Percentiles rank a stretch among this genome's conserved stretches.
phyloP scores from a whole-genome alignment of 768 basidiomycete genomes.

The Termitomyces sp. region DNA sequence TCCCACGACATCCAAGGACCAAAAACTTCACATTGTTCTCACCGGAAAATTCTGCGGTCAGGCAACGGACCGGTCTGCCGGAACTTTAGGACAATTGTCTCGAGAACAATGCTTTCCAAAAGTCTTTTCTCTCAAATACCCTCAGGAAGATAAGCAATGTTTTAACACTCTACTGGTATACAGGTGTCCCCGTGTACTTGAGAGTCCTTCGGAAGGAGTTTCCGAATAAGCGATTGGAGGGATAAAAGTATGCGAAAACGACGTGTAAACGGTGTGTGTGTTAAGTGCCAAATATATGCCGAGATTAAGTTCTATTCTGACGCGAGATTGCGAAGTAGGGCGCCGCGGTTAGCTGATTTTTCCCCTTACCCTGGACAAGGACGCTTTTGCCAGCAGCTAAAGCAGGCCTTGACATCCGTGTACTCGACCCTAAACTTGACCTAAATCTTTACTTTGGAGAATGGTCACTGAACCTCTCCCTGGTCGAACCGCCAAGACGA shows the following conservation, averaged over 20 bases:
- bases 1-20: neutral
- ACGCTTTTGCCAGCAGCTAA: neutral
- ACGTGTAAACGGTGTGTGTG: neutral
- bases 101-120: too few species aligned
- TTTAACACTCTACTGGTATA: neutral
- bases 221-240: neutral
- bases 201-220: neutral
- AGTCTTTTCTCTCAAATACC: too few species aligned
- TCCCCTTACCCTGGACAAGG: neutral
- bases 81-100: neutral
- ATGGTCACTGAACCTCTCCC: neutral
- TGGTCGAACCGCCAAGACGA: neutral
- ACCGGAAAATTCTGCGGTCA: neutral
- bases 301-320: neutral
- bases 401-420: neutral
- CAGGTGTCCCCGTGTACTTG: neutral
- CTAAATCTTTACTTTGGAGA: neutral
- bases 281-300: neutral
- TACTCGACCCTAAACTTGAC: neutral
- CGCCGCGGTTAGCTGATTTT: neutral
- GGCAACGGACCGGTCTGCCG: neutral
- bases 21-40: neutral
- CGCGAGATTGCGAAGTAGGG: neutral
- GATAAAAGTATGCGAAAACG: neutral
- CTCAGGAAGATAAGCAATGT: neutral